Base-by-base conservation (phyloP, 1,284 basidiomycete genomes). In the Ceratobasidium sp. region DNA sequence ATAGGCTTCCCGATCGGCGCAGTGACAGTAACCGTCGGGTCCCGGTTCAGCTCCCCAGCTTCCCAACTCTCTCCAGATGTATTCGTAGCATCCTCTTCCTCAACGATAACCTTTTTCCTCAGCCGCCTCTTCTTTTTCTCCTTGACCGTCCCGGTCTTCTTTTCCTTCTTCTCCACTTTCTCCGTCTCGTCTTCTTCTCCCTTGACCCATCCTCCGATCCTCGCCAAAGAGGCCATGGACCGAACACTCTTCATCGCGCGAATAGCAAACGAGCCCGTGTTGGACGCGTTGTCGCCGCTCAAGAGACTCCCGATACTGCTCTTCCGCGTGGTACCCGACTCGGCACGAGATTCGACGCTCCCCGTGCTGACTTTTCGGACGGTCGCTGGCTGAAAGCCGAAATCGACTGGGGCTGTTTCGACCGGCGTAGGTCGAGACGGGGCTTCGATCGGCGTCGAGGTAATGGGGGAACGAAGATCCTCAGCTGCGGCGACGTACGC, bases 171-270 rank as follows among this genome's bases (percentile, higher is more conserved):
- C 82, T 23, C 83, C 82, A 71, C 85, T 84, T 75, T 86, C 83
- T 15, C 80, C 2, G 10, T 5, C 10, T 44, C 61, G 82, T 73
- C 74, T 86, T 80, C 83, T 85, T 78, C 33, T 85, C 38, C 80
- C 81, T 91, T 90, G 12, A 89, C 89, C 92, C 92, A 93, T 81
- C 90, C 91, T 0, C 90, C 89, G 70, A 94, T 90, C 59, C 90
- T 85, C 3, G 93, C 93, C 67, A 94, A 84, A 2, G 91, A 92
- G 40, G 93, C 92, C 69, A 94, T 84, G 1, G 91, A 92, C 46
- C 90, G 87, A 81, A 94, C 90, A 23, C 90, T 91, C 57, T 91
- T 87, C 86, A 94, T 94, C 1, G 93, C 93, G 17, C 93, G 89
- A 15, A 94, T 77, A 0, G 93, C 93, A 70, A 94, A 92, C 0